A percentile compares a stretch with the other conserved stretches of the same genome.
Evolutionary conservation across 148 eudicot species (phyloP).

Genomic region (Amaranthus palmeri): DNA sequence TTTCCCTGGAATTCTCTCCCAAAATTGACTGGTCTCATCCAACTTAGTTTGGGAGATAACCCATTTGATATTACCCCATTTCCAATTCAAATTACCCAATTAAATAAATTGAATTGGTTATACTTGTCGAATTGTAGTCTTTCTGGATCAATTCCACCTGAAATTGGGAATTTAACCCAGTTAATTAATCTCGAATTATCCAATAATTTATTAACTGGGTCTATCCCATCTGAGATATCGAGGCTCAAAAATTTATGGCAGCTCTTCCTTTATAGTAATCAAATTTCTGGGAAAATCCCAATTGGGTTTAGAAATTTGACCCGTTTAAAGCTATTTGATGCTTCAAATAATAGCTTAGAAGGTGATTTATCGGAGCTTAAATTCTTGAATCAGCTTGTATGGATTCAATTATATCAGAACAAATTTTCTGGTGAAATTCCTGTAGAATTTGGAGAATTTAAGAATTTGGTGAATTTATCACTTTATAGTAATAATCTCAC

Average conservation of each 20-base stretch:
- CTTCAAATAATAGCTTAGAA: slow-evolving; percentile 42
- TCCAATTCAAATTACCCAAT: slow-evolving; percentile 35
- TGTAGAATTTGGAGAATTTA: slow-evolving; percentile 69
- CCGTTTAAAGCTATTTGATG: slow-evolving; percentile 55
- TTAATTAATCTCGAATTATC: slow-evolving; percentile 51
- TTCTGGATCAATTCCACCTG: slow-evolving; percentile 52
- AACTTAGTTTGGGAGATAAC: slow-evolving; percentile 74
- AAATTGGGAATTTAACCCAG: slow-evolving; percentile 54
- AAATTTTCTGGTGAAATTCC: slow-evolving; percentile 62
- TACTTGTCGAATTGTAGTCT: slow-evolving; percentile 73
- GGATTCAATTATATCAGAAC: slow-evolving; percentile 58
- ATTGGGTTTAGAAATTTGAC: slow-evolving; percentile 57
- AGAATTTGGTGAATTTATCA: slow-evolving; percentile 51
- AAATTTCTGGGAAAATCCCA: slow-evolving; percentile 57
- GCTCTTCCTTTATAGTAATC: slow-evolving; percentile 54
- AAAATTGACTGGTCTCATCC: slow-evolving; percentile 41
- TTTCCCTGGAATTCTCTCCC: slow-evolving; percentile 72
- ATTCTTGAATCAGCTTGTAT: slow-evolving; percentile 34
- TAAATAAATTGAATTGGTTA: slow-evolving; percentile 40
- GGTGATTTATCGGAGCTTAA: slow-evolving; percentile 64
- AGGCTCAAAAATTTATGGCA: slow-evolving; percentile 57
- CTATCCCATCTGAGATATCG: slow-evolving; percentile 58
- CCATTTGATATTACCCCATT: slow-evolving; percentile 42
- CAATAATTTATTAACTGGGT: slow-evolving; percentile 42
- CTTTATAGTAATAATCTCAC: slow-evolving; percentile 58